These are phyloP conservation scores for Citrus trifoliata DNA, from an alignment of 345 rosid species.

Conservation along the genomic window DNA sequence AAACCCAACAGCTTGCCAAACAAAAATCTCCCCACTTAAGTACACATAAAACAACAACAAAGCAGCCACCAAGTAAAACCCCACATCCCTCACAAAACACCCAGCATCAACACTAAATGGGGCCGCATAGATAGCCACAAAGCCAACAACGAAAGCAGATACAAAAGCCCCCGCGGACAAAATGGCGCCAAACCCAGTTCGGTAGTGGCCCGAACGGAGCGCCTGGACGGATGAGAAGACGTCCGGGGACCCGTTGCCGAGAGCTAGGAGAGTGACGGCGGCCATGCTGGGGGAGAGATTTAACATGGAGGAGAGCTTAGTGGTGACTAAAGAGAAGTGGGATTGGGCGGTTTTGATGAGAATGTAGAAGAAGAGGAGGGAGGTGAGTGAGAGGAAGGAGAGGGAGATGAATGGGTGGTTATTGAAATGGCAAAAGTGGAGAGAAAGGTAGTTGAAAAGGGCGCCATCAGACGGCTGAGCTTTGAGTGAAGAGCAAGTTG, in stretches of 20 bases:
- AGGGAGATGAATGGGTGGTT: slow-evolving; percentile 47
- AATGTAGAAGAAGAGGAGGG: slow-evolving; percentile 71
- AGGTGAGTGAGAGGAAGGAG: slow-evolving; percentile 49
- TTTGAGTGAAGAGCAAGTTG: slow-evolving; percentile 32
- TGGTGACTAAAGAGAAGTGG: slow-evolving; percentile 89
- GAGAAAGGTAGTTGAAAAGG: slow-evolving; percentile 56
- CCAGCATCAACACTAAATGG: slow-evolving; percentile 76
- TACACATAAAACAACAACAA: slow-evolving; percentile 78
- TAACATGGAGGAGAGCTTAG: slow-evolving; percentile 69
- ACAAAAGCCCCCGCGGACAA: slow-evolving; percentile 91
- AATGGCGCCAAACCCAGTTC: slow-evolving; percentile 92
- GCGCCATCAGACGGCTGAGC: slow-evolving; percentile 32
- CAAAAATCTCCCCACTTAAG: slow-evolving; percentile 89
- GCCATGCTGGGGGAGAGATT: slow-evolving; percentile 87
- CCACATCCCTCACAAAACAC: slow-evolving; percentile 75
- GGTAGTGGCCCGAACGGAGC: slow-evolving; percentile 70
- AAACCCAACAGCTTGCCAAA: slow-evolving; percentile 92
- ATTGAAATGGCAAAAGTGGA: slow-evolving; percentile 63
- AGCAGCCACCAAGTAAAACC: slow-evolving; percentile 70
- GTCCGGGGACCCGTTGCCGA: slow-evolving; percentile 96
- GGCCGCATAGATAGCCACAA: slow-evolving; percentile 86
- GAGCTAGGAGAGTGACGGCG: slow-evolving; percentile 84
- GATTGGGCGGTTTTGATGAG: slow-evolving; percentile 94
- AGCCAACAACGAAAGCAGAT: slow-evolving; percentile 89
- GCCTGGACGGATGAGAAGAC: slow-evolving; percentile 88